A percentile compares a stretch with the other conserved stretches of the same genome.
Evolutionary conservation across 176 grass and related monocot species (phyloP).

Genomic region (Carex kokanica): DNA sequence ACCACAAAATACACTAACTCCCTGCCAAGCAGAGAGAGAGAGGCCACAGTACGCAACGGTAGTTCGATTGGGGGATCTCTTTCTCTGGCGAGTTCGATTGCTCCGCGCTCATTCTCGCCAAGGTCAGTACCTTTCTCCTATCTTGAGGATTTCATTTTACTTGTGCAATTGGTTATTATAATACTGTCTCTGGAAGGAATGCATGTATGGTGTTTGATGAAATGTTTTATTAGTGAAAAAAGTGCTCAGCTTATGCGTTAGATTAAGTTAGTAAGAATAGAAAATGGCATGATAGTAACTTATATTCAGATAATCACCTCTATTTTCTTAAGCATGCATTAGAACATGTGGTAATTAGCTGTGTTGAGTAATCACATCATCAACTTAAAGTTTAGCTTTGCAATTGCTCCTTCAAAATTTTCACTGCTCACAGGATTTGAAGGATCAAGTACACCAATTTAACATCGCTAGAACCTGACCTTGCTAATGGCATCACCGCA

Average conservation of each 20-base stretch:
- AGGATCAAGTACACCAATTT: background rate
- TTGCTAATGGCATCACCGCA: conserved; percentile 47
- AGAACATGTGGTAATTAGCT: background rate
- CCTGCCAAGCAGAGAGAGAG: too few species aligned
- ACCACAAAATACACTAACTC: too few species aligned
- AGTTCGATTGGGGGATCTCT: background rate
- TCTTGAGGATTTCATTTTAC: too few species aligned
- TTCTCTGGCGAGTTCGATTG: background rate
- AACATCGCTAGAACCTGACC: background rate
- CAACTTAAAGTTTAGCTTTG: background rate
- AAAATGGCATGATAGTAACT: background rate
- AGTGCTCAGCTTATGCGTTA: background rate
- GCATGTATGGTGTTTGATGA: conserved; percentile 24
- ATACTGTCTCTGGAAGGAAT: background rate
- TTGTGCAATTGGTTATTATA: background rate
- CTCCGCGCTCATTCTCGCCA: background rate
- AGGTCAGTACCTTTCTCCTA: background rate
- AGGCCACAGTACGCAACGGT: too few species aligned
- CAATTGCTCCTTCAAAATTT: background rate
- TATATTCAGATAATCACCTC: background rate
- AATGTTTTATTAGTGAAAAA: conserved; percentile 1
- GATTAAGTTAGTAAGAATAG: background rate
- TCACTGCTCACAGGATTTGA: conserved; percentile 20
- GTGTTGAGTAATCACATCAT: background rate
- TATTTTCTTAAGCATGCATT: too few species aligned